Evolutionary conservation across 1,139 yeast species (phyloP), one percentile per base, ranked within the genome.

Genomic region (Magnusiomyces tetraspermus): DNA sequence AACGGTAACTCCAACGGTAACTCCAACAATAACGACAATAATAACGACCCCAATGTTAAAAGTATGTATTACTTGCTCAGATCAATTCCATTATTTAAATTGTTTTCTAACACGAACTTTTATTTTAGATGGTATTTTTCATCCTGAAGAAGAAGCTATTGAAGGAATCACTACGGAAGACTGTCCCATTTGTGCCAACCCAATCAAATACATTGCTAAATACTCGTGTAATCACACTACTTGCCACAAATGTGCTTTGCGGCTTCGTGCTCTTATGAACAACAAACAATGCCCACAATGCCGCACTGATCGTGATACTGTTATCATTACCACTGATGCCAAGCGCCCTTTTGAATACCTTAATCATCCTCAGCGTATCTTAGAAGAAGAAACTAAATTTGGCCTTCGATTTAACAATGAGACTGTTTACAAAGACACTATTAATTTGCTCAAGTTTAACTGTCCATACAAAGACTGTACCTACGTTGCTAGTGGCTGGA

Each of bases 121-220:
- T 19, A 10, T 40, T 28, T 15, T 26, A 44, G 47, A 44, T 5
- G 38, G 23, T n/a, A 23, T 44, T 13, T 28, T n/a, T 22, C 41
- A 44, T 8, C 47, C 48, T 23, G 58, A 44, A 28, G 55, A 55
- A 31, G 55, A 50, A 33, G 55, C 52, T 13, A 40, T 44, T 26
- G 24, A 28, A n/a, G 47, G 24, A 8, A n/a, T 19, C 21, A 28
- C 10, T n/a, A 52, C 61, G 10, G 79, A 76, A 28, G 67, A 73
- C 28, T 90, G 97, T 72, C 70, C 89, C 41, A 87, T 92, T 54
- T 92, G 99, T 71, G 95, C 97, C 0, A 84, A 86, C 49, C 73
- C 71, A 45, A 75, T 89, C 44, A 62, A 60, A 23, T 78, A 76
- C 62, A 81, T 82, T 1, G 86, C 96, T 0, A 67, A 85, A 17